Evolutionary conservation across 1,284 basidiomycete genomes (phyloP), one percentile per base, ranked within the genome.

Genomic region (Ceratobasidium sp.): DNA sequence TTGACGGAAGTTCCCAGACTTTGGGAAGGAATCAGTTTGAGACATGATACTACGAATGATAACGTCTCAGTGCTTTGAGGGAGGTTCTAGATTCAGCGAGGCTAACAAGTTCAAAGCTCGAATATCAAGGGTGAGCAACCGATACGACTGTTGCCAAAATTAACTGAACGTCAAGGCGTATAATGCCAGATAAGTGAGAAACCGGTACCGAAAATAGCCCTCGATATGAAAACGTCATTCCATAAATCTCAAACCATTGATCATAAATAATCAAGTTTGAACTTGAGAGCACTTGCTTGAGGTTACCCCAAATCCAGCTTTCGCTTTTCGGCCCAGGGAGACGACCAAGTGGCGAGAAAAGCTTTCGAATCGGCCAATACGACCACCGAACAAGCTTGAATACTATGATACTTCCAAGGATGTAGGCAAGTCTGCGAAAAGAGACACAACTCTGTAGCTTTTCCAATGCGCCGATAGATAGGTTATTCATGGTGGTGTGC

Each of bases 191-290:
- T 29, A 31, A 19, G 2, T 7, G 14, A 46, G 27, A 11, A 6
- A 51, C 39, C 31, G 2, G 69, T 73, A n/a, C 54, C 41, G n/a
- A 54, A 22, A 49, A 63, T 0, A 79, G 54, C 9, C 63, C 72
- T 7, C 64, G 43, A 43, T 29, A 74, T 5, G 29, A 27, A 19
- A 76, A 13, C 19, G 51, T 64, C 22, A n/a, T 41, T n/a, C 75
- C 75, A 62, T 74, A 69, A 29, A 69, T 31, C 41, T 29, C 34
- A 16, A 48, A 39, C 72, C 75, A 74, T n/a, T 48, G 56, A 16
- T 69, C 56, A 31, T 86, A 84, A 29, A 85, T 76, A 0, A 82
- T 81, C 1, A 34, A 16, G 46, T 27, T 39, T n/a, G 63, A 13
- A 53, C 2, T 27, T 54, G 51, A 37, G 27, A 71, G 19, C 24